Base-by-base conservation (phyloP, 805 yeast species). In the Lipomyces lipofer region DNA sequence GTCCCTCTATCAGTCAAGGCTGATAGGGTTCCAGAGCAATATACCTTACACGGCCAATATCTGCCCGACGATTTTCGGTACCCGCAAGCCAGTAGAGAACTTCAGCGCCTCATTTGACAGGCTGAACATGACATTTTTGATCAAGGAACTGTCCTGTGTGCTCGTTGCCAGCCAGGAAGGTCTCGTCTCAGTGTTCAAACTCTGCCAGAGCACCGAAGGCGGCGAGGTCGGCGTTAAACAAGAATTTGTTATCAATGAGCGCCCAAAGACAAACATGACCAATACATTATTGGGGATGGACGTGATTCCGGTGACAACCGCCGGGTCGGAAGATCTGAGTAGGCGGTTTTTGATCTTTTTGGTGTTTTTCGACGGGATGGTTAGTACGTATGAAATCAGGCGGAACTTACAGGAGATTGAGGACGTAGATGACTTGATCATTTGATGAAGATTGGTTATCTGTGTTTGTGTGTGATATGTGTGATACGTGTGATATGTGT, bases 1-100 rank as follows among this genome's bases (percentile, higher is more conserved):
- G 24, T 46, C 59, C 4, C 47, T 49, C 10, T 48, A 54, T 15
- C 60, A 54, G 30, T 21, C 59, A 4, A 53, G 60, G 21, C 24
- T 56, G 7, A 19, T 56, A 10, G 48, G 49, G 9, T 56, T 56
- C 35, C 46, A 54, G 4, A n/a, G 28, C 8, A 28, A 49, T 10
- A 49, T 15, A 13, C 38, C 43, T 22, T 38, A 54, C 21, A 35
- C 47, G 10, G 51, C 49, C 10, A 56, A 54, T 25, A 33, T 56
- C 10, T 56, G 55, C 22, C 60, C 60, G 1, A 43, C 59, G 17
- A 59, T 56, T 8, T 56, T 56, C 45, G 60, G 59, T 29, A 36
- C 47, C 9, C 51, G 60, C 10, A 15, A 33, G 13, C 43, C 44
- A n/a, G 19, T 36, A 12, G 60, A 56, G 28, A 40, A 47, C 13